Base-by-base conservation (phyloP, 768 basidiomycete genomes). In the Termitomyces bulborhizus region DNA sequence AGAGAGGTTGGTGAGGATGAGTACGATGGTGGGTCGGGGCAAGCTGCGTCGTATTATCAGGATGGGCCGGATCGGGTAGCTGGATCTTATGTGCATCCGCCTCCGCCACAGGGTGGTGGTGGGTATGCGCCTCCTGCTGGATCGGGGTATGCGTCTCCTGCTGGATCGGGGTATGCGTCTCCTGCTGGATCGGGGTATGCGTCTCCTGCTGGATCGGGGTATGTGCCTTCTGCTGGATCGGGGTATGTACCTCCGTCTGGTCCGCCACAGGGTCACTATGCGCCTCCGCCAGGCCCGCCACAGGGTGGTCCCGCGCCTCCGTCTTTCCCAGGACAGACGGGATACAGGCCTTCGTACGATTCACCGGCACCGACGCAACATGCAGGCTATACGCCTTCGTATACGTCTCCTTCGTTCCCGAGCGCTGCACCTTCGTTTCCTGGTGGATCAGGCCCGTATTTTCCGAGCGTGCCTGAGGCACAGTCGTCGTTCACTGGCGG, bases 351-450 rank as follows among this genome's bases (percentile, higher is more conserved):
- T 0, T 51, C 58, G 49, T 43, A 60, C 41, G 37, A 55, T 51
- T 58, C 58, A 31, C 56, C 21, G 21, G 45, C 56, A 9, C 56
- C 64, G 7, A 37, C 62, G 24, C 64, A 44, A 8, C 43, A 62
- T 36, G 39, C 63, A 51, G 72, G 71, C 11, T 74, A 74, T 58
- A 58, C 70, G 4, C 65, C 72, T 13, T 58, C 70, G n/a, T 60
- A 60, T 26, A 21, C 57, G 32, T 43, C 62, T 16, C 58, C 58
- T 24, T 60, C 65, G 5, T 75, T 72, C 62, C 68, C 71, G 21
- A 65, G 67, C 31, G 56, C 56, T 43, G 57, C 58, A 18, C 54
- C 60, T 16, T 43, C 62, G 55, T 53, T 59, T 58, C 55, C 60
- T 46, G 63, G 62, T 8, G 67, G 37, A 29, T 21, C 24, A 47